These are phyloP conservation scores for Lagerstroemia speciosa DNA, from an alignment of 345 rosid species.

Conservation along the genomic window DNA sequence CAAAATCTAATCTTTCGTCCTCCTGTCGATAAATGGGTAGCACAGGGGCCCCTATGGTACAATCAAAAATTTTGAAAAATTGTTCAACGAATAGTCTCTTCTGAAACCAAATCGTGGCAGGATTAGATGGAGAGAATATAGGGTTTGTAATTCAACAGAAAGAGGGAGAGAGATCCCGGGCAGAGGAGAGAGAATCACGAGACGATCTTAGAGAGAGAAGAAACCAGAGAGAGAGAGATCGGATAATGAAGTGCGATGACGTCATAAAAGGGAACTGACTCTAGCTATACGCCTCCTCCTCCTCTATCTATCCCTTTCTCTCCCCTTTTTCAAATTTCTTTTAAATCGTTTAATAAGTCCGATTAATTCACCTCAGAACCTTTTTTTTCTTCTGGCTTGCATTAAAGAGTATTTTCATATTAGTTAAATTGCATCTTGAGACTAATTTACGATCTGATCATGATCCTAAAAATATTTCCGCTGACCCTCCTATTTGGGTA, in stretches of 20 bases:
- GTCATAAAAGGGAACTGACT: background rate
- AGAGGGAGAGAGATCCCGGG: conserved; percentile 11
- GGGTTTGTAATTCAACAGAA: conserved; percentile 2
- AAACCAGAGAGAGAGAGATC: background rate
- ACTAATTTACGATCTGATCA: too few species aligned
- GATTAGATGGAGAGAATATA: background rate
- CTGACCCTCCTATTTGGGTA: too few species aligned
- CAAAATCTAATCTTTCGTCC: background rate
- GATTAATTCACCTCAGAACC: too few species aligned
- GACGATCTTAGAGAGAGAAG: conserved; percentile 7
- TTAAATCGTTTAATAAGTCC: background rate
- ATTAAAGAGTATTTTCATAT: too few species aligned
- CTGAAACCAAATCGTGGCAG: background rate
- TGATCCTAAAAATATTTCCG: too few species aligned
- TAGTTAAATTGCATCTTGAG: too few species aligned
- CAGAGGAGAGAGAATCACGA: conserved; percentile 4
- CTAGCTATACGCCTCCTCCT: conserved; percentile 2
- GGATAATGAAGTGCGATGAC: conserved; percentile 19
- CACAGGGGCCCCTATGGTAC: background rate
- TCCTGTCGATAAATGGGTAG: background rate
- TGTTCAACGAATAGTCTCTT: background rate
- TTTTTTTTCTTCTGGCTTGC: too few species aligned
- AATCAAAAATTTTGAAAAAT: background rate
- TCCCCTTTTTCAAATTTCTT: background rate
- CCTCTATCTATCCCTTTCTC: background rate